Evolutionary conservation across 768 basidiomycete genomes (phyloP).

Genomic region (Leucocoprinus leucothites): DNA sequence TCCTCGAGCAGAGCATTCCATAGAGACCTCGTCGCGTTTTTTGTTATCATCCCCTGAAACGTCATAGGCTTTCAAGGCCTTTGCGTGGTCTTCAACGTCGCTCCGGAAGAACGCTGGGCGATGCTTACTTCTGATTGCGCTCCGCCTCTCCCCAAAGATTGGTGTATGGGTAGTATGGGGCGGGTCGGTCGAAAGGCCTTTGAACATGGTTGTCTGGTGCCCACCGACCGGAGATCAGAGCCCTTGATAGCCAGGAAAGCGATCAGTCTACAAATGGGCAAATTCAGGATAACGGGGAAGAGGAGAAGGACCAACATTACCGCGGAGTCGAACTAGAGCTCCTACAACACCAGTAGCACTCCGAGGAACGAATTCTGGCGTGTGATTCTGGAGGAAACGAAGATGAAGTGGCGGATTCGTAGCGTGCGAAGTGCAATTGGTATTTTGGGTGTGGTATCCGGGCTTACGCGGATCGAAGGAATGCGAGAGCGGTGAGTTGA

Average conservation of each 20-base stretch:
- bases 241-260: slow-evolving; percentile 60
- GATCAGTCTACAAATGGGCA: slow-evolving; percentile 67
- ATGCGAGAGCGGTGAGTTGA: slow-evolving; percentile 61
- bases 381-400: slow-evolving; percentile 7
- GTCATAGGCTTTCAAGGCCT: slow-evolving; percentile 47
- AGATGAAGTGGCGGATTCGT: slow-evolving; percentile 66
- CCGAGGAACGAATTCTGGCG: slow-evolving; percentile 5
- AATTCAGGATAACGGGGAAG: slow-evolving; percentile 75
- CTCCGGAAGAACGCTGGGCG: slow-evolving; percentile 48
- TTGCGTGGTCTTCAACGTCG: slow-evolving; percentile 14
- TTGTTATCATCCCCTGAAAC: slow-evolving; percentile 55
- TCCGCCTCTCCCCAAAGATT: slow-evolving; percentile 86
- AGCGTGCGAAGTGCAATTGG: slow-evolving; percentile 67
- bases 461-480: slow-evolving; percentile 65
- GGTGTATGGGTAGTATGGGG: slow-evolving; percentile 94
- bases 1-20: slow-evolving; percentile 77
- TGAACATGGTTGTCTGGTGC: slow-evolving; percentile 82
- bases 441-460: slow-evolving; percentile 68
- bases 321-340: background rate
- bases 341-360: background rate
- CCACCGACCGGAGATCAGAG: slow-evolving; percentile 74
- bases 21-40: slow-evolving; percentile 74
- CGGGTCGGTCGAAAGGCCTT: slow-evolving; percentile 91
- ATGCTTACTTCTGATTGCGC: slow-evolving; percentile 69
- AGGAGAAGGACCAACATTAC: slow-evolving; percentile 23